Base-by-base conservation (phyloP, 1,139 yeast species). In the Blastobotrys capitulatus region DNA sequence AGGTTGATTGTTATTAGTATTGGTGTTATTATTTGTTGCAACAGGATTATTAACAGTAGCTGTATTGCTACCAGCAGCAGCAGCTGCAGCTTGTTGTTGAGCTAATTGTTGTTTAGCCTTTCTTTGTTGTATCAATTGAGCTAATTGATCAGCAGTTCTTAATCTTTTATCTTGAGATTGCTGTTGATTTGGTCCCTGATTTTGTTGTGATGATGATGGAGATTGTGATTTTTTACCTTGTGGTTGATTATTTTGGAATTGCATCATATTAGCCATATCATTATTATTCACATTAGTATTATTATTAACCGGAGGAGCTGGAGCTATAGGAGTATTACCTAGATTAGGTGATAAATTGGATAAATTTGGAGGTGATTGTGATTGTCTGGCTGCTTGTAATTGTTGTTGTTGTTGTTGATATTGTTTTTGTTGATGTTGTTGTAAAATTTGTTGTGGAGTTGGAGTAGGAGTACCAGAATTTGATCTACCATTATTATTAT, bases 51-150 rank as follows among this genome's bases (percentile, higher is more conserved):
- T 37, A 38, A 55, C 48, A 50, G 57, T 32, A 46, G 60, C 27
- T 52, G 54, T 38, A 52, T 53, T 27, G 38, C 55, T 4, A 29
- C 36, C 10, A 7, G 29, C 40, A 60, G 67, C 47, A 60, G 57
- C 34, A 47, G 60, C 20, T 22, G 25, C 25, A 22, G 25, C 25
- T 22, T 22, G 25, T 5, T 7, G 25, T 22, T 22, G 25, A 7
- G 43, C 44, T 10, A 25, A 19, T 27, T 62, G 61, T 22, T 22
- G 25, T 5, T 7, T 4, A 5, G 25, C 25, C 25, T 22, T 22
- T 48, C 56, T 26, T 40, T 60, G 67, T 37, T 47, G 58, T 35
- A 42, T 54, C 48, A 51, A 54, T 37, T 49, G 60, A 19, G 51
- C 54, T 37, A 52, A 52, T 35, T 46, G 57, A 2, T 42, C 50